Evolutionary conservation across 306 rosid species (phyloP), one percentile per base, ranked within the genome.

Genomic region (Comarum palustre): DNA sequence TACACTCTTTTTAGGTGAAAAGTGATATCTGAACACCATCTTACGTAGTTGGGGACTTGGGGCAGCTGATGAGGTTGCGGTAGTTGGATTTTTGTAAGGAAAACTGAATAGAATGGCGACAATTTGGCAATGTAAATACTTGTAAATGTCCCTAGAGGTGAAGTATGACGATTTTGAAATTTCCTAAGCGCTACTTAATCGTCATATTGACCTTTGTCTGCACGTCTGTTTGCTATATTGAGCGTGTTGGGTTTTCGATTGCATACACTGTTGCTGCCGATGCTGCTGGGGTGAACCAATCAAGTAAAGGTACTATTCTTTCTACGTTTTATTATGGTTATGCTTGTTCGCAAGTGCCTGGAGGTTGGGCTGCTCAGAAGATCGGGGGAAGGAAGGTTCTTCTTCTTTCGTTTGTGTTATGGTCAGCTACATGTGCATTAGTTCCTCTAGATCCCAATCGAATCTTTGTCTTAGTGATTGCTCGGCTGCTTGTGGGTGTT

Each of bases 321-420:
- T 91, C 99, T n/a, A 84, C 93, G 2, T 94, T 94, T 72, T 94
- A 94, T 60, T 94, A 86, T 82, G 99, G 99, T 12, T 94, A 94
- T 81, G 99, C 99, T 4, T 87, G 92, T 77, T 94, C 99, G 2
- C 99, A 94, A 81, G 93, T 94, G 25, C 99, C 99, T 3, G 99
- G 99, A 4, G 99, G 99, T 46, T 94, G 91, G 88, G 96, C 92
- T 0, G 96, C 99, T 42, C 99, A 94, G 77, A 94, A 72, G 78
- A 82, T 91, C 15, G 97, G 99, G 4, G 97, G 99, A 8, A 83
- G 93, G 45, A 88, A 84, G 80, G 87, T 94, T 60, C 96, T 94
- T 6, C 89, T 94, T 66, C 81, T 94, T 42, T 91, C 99, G 0
- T 94, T 94, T 67, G 74, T 94, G 0, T 57, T 94, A 65, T 94